Conservation (phyloP, 1,284 basidiomycete species). For the Ceratobasidium theobromae region DNA sequence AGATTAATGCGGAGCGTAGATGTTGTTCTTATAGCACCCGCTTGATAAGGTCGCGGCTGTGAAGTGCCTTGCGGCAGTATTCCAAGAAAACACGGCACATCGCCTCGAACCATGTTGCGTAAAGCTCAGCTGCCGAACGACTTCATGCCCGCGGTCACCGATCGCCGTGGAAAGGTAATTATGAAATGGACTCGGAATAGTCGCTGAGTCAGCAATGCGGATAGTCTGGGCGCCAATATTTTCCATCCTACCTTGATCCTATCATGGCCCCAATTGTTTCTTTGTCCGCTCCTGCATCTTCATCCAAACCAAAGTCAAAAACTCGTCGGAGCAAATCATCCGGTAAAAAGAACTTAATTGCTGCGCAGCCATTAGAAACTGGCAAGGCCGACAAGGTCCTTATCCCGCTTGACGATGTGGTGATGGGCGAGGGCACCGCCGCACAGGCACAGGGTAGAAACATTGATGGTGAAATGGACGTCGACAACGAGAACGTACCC, state of each 20-base stretch:
- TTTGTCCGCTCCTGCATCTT: conserved; percentile 21
- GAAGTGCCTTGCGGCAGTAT: background rate
- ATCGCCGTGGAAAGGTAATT: background rate
- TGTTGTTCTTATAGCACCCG: background rate
- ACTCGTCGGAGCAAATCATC: conserved; percentile 1
- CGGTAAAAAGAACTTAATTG: conserved; percentile 8
- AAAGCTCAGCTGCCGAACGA: background rate
- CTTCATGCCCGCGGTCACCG: background rate
- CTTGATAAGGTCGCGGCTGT: background rate
- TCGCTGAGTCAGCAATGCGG: background rate
- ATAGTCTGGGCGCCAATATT: conserved; percentile 9
- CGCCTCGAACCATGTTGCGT: background rate
- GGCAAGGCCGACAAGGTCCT: background rate
- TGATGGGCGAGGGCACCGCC: conserved; percentile 1
- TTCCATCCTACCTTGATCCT: background rate
- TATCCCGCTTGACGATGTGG: conserved; percentile 24
- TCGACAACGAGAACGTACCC: conserved; percentile 49
- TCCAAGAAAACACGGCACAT: background rate
- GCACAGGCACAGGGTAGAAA: background rate
- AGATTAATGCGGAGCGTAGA: background rate
- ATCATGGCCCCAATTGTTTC: conserved; percentile 21
- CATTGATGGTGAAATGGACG: conserved; percentile 12
- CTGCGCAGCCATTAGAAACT: background rate
- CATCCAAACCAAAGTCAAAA: conserved; percentile 23
- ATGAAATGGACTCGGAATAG: background rate